Percentiles rank a stretch among this genome's conserved stretches.
Conservation (phyloP, 2,329 filamentous ascomycete genomes). For the Pseudocercospora eumusae region DNA sequence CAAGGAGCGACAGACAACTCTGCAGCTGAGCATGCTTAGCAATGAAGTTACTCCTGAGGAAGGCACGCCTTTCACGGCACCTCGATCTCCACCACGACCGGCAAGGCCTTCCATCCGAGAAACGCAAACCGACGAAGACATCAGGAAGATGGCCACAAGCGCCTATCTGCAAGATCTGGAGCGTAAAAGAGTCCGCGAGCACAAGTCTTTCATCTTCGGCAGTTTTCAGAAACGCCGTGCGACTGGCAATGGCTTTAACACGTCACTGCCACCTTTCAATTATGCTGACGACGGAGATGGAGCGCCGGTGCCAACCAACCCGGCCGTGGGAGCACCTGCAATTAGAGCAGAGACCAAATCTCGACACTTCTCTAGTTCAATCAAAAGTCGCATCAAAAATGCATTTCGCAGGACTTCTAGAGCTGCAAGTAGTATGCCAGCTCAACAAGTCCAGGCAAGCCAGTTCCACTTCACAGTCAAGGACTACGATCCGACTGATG, state of each 20-base stretch:
- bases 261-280: conserved; percentile 32
- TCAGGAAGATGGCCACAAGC: conserved; percentile 41
- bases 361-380: conserved; percentile 62
- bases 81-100: conserved; percentile 17
- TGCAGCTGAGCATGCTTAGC: conserved; percentile 22
- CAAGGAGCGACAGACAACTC: conserved; percentile 18
- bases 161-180: conserved; percentile 46
- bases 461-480: conserved; percentile 30
- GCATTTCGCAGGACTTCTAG: conserved; percentile 53
- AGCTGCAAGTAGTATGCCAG: conserved; percentile 45
- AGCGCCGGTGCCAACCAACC: conserved; percentile 14
- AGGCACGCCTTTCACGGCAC: conserved; percentile 18
- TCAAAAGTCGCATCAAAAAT: conserved; percentile 63
- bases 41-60: conserved; percentile 10
- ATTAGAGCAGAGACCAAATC: conserved; percentile 41
- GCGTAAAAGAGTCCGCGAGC: conserved; percentile 44
- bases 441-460: conserved; percentile 54
- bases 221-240: conserved; percentile 47
- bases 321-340: neutral
- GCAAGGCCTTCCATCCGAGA: conserved; percentile 26
- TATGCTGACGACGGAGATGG: conserved; percentile 30
- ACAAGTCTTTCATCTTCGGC: conserved; percentile 48
- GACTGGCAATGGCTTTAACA: conserved; percentile 32
- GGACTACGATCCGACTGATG: conserved; percentile 23
- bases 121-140: conserved; percentile 34